These are phyloP conservation scores for Hypoxylon sp. DNA, from an alignment of 2,329 filamentous ascomycete species.

Conservation along the genomic window DNA sequence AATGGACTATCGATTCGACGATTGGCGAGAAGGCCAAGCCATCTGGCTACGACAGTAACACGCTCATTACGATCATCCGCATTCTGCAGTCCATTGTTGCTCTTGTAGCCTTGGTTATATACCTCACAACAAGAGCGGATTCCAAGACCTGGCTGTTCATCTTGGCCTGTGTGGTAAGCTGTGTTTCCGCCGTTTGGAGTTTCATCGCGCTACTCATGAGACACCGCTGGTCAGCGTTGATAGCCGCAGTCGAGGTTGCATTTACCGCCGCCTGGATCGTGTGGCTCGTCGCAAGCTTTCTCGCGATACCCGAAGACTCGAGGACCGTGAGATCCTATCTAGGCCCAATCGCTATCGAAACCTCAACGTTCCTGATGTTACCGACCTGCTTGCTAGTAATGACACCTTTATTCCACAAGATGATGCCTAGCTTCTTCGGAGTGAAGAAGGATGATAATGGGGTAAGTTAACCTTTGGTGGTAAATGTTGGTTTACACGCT, in stretches of 20 bases:
- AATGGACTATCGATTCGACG: constrained; percentile 31
- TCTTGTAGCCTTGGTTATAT: constrained; percentile 13
- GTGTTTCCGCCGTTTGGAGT: constrained; percentile 16
- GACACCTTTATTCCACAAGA: constrained; percentile 27
- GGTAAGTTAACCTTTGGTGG: constrained; percentile 10
- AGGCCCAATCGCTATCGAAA: constrained; percentile 27
- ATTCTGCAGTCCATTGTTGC: constrained; percentile 25
- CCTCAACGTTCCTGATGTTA: constrained; percentile 28
- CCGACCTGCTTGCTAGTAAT: constrained; percentile 24
- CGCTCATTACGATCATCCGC: constrained; percentile 34
- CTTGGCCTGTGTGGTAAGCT: background rate
- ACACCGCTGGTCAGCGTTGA: constrained; percentile 23
- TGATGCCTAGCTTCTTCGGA: constrained; percentile 21
- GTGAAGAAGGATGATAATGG: too few relatives aligned
- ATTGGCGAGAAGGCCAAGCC: constrained; percentile 21
- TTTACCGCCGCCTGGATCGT: constrained; percentile 22
- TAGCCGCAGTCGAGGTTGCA: constrained; percentile 24
- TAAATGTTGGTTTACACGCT: background rate
- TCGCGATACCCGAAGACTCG: constrained; percentile 14
- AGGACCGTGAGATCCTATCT: constrained; percentile 18
- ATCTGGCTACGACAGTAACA: constrained; percentile 34
- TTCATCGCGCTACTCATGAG: constrained; percentile 25
- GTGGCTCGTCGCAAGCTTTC: constrained; percentile 9
- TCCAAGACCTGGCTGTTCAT: constrained; percentile 20
- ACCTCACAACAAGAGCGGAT: constrained; percentile 20